Percentiles rank a stretch among this genome's conserved stretches.
Conservation (phyloP, 805 yeast genomes). For the Suhomyces vadensis region DNA sequence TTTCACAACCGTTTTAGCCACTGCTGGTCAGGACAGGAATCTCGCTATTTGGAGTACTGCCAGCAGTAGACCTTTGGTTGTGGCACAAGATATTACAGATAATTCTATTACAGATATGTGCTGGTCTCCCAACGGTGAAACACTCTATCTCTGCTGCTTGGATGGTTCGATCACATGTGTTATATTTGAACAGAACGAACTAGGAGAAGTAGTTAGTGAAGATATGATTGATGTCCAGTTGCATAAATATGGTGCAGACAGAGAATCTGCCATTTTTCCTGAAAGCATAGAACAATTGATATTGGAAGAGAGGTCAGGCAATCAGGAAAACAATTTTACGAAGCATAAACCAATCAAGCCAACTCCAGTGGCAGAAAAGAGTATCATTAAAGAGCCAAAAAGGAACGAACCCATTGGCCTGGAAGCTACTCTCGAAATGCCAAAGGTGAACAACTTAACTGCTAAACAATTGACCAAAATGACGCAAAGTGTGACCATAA, state of each 20-base stretch:
- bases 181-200: slow-evolving; percentile 60
- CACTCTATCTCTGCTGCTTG: slow-evolving; percentile 72
- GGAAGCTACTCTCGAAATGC: background rate
- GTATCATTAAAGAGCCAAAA: background rate
- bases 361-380: slow-evolving; percentile 17
- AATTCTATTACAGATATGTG: slow-evolving; percentile 85
- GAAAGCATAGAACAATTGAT: slow-evolving; percentile 79
- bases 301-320: slow-evolving; percentile 62
- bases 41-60: slow-evolving; percentile 87
- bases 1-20: slow-evolving; percentile 76
- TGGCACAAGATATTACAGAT: slow-evolving; percentile 71
- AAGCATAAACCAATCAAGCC: slow-evolving; percentile 10
- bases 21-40: slow-evolving; percentile 93
- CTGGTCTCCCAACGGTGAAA: slow-evolving; percentile 83
- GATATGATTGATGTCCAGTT: slow-evolving; percentile 64
- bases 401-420: slow-evolving; percentile 3
- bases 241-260: slow-evolving; percentile 83
- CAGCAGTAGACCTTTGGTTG: slow-evolving; percentile 72
- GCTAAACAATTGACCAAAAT: slow-evolving; percentile 16
- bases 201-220: slow-evolving; percentile 67
- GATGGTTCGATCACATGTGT: slow-evolving; percentile 81
- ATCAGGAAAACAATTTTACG: slow-evolving; percentile 6
- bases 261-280: slow-evolving; percentile 81
- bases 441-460: slow-evolving; percentile 5
- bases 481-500: slow-evolving; percentile 54